These are phyloP conservation scores for Mycena kentingensis DNA, from an alignment of 768 basidiomycete genomes.

Conservation along the genomic window DNA sequence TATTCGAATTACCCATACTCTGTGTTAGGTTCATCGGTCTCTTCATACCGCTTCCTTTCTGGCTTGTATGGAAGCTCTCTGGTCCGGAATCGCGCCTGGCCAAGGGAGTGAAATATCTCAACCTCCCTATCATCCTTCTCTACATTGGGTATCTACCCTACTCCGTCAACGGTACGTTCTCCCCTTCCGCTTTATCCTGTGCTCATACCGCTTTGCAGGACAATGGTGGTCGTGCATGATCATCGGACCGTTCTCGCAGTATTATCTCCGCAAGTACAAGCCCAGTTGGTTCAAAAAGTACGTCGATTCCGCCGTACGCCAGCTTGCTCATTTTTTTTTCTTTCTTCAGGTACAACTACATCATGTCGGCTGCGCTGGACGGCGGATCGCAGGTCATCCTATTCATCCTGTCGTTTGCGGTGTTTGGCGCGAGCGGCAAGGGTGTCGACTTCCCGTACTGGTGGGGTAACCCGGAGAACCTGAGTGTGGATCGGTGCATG, in stretches of 20 bases:
- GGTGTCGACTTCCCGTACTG: conserved; percentile 48
- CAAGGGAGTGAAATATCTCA: conserved; percentile 42
- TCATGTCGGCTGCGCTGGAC: conserved; percentile 51
- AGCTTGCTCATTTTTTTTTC: background rate
- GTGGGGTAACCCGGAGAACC: conserved; percentile 29
- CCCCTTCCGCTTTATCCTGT: background rate
- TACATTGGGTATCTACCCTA: conserved; percentile 48
- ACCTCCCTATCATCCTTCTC: conserved; percentile 47
- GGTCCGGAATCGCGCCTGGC: conserved; percentile 35
- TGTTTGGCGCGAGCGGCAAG: conserved; percentile 43
- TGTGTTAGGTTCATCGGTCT: conserved; percentile 44
- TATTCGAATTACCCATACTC: background rate
- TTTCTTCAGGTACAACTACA: conserved; percentile 41
- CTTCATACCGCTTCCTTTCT: conserved; percentile 51
- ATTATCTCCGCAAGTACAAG: conserved; percentile 46
- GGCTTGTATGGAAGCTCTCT: conserved; percentile 42
- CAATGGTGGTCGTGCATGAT: conserved; percentile 57
- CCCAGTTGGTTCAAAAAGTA: conserved; percentile 52
- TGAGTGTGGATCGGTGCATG: background rate
- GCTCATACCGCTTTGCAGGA: conserved; percentile 17
- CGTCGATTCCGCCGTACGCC: conserved; percentile 1
- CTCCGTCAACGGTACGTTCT: conserved; percentile 44
- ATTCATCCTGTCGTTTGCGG: conserved; percentile 45
- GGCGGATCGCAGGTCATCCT: conserved; percentile 51
- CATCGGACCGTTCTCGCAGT: conserved; percentile 51